Conservation (phyloP, 208 protist species). For the Wallacemonas sp. region DNA sequence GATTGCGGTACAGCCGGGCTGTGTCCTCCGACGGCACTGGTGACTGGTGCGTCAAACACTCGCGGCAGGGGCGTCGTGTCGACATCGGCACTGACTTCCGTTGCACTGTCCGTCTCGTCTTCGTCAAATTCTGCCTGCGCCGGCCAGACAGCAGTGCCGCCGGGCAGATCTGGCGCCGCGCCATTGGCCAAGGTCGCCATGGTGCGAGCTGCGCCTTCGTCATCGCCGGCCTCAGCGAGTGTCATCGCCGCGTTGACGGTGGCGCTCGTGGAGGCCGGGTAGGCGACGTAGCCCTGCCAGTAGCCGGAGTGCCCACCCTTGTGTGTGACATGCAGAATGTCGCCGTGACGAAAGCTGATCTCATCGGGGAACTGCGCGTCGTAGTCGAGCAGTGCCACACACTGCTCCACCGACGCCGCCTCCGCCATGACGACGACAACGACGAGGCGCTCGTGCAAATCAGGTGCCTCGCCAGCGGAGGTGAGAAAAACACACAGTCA, state of each 20-base stretch:
- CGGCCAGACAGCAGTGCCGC: background rate
- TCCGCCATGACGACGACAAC: no score
- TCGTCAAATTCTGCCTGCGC: background rate
- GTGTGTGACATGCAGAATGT: constrained; percentile 76
- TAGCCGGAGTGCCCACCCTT: constrained; percentile 80
- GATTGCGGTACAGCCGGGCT: no score
- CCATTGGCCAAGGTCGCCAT: background rate
- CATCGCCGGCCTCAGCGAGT: background rate
- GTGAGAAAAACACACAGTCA: background rate
- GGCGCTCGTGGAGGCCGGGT: constrained; percentile 1
- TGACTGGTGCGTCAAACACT: no score
- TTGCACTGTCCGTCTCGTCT: background rate
- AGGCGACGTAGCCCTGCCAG: constrained; percentile 78
- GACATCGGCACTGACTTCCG: background rate
- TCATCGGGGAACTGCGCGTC: constrained; percentile 50
- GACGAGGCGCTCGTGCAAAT: no score
- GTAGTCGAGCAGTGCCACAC: constrained; percentile 83
- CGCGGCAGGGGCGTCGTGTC: no score
- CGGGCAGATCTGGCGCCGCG: background rate
- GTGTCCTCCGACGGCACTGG: no score
- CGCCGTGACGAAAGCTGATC: constrained; percentile 82
- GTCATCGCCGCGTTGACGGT: background rate
- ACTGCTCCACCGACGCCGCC: constrained; percentile 40
- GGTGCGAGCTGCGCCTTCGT: background rate
- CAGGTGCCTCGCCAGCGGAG: no score